phyloP scores from a whole-genome alignment of 2,329 filamentous ascomycete genomes.

The Aciculosporium take region DNA sequence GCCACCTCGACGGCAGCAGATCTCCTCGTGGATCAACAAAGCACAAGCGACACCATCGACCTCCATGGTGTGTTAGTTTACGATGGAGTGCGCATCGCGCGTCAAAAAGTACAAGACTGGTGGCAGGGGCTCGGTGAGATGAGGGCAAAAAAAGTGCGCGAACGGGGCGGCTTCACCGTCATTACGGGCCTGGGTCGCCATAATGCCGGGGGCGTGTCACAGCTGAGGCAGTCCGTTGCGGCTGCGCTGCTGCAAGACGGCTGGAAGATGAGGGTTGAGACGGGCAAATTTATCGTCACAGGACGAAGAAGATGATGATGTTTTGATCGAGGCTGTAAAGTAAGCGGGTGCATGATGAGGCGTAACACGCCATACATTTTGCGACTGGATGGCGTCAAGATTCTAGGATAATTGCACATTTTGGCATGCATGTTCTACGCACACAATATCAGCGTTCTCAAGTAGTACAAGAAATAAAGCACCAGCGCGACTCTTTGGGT shows the following conservation, averaged over 20 bases:
- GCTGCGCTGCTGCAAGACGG: slow-evolving; percentile 62
- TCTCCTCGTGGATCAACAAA: slow-evolving; percentile 52
- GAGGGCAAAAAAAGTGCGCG: slow-evolving; percentile 34
- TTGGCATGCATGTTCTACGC: no score
- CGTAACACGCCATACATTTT: no score
- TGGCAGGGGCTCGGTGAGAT: slow-evolving; percentile 60
- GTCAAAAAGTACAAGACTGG: slow-evolving; percentile 54
- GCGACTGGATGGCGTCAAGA: no score
- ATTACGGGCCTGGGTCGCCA: slow-evolving; percentile 73
- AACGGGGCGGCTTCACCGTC: slow-evolving; percentile 46
- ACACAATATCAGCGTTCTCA: no score
- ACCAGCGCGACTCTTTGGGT: no score
- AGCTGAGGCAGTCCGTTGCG: slow-evolving; percentile 66
- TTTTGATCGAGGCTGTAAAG: background rate
- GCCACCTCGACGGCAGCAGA: slow-evolving; percentile 57
- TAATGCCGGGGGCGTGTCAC: slow-evolving; percentile 60
- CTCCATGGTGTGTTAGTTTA: slow-evolving; percentile 72
- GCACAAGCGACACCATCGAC: slow-evolving; percentile 48
- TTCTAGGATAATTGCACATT: no score
- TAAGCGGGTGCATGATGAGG: background rate
- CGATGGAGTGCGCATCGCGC: slow-evolving; percentile 68
- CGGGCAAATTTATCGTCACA: slow-evolving; percentile 55
- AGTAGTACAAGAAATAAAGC: no score
- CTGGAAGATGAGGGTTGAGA: slow-evolving; percentile 65
- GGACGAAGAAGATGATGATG: slow-evolving; percentile 32